phyloP scores from a whole-genome alignment of 2,329 filamentous ascomycete species.

The Botrytis paeoniae region DNA sequence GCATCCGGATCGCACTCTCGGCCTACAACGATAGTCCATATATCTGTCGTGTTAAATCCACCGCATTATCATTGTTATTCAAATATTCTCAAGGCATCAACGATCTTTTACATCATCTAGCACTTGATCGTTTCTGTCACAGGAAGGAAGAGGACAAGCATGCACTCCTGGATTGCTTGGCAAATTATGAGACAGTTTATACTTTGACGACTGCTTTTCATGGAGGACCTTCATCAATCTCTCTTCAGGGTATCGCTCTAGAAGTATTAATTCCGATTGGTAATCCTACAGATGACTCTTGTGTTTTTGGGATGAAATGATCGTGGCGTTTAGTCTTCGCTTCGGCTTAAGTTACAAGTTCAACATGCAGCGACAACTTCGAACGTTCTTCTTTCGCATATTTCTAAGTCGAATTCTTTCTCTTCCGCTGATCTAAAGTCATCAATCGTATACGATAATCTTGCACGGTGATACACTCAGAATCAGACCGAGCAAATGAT shows the following conservation, averaged over 20 bases:
- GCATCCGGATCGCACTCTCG: background rate
- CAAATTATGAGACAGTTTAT: background rate
- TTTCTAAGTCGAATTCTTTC: background rate
- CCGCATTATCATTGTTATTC: too few species aligned
- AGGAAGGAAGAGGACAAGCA: background rate
- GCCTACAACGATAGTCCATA: background rate
- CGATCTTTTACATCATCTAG: background rate
- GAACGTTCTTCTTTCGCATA: background rate
- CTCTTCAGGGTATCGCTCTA: background rate
- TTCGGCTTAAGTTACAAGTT: background rate
- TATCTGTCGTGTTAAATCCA: background rate
- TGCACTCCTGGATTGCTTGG: background rate
- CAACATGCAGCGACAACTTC: background rate
- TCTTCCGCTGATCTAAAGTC: background rate
- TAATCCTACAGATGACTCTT: background rate
- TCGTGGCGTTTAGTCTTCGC: background rate
- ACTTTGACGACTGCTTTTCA: background rate
- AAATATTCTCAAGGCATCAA: background rate
- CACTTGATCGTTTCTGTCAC: background rate
- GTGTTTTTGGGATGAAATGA: accelerated
- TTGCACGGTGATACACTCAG: background rate
- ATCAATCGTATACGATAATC: background rate
- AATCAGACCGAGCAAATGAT: background rate
- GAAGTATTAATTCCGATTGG: background rate
- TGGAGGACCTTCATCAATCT: background rate